These are phyloP conservation scores for Hordeum vulgare DNA, from an alignment of 176 grass and related monocot species.

Conservation along the genomic window MorexV3_pseudomolecules_assembly NC_058518.1:504740037-504740536, in stretches of 20 bases:
- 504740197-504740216: constrained; percentile 14
- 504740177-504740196: background rate
- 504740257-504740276: too few species aligned
- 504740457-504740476: too few species aligned
- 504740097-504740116: background rate
- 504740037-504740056: constrained; percentile 8
- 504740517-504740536: too few species aligned
- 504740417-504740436: too few species aligned
- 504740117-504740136: background rate
- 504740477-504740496: too few species aligned
- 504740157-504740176: background rate
- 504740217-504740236: constrained; percentile 34
- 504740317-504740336: constrained; percentile 69
- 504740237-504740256: constrained; percentile 6
- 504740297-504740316: constrained; percentile 47
- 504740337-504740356: constrained; percentile 14
- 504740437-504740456: too few species aligned
- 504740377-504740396: too few species aligned
- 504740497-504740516: too few species aligned
- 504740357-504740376: background rate
- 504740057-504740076: background rate
- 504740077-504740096: background rate
- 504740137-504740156: constrained; percentile 2
- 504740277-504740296: constrained; percentile 22
- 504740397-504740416: too few species aligned